A percentile compares a stretch with the other conserved stretches of the same genome.
These are phyloP conservation scores for Polyporus tsugae DNA, from an alignment of 1,284 basidiomycete genomes.

Conservation along the genomic window DNA sequence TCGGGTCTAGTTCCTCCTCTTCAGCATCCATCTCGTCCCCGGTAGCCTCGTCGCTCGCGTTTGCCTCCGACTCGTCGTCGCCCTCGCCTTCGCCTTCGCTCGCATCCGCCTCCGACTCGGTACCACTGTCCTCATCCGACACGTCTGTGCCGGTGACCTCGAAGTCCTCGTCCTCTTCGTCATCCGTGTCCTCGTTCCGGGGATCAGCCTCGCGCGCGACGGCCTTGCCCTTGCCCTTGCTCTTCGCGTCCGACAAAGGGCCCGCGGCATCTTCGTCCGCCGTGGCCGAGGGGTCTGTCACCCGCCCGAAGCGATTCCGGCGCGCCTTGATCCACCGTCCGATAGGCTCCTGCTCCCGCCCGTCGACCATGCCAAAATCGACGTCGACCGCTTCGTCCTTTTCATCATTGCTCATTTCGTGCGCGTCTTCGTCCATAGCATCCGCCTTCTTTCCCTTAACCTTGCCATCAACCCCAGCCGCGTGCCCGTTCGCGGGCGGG, in stretches of 20 bases:
- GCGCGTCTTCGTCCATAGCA: conserved; percentile 35
- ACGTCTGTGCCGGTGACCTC: conserved; percentile 43
- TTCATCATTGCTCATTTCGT: conserved; percentile 44
- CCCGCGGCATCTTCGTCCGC: conserved; percentile 22
- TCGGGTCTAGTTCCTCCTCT: conserved; percentile 57
- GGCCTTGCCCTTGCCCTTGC: conserved; percentile 33
- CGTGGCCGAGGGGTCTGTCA: conserved; percentile 13
- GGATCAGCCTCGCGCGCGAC: conserved; percentile 42
- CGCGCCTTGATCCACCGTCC: conserved; percentile 67
- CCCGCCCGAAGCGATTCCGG: conserved; percentile 64
- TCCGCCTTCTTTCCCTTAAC: conserved; percentile 35
- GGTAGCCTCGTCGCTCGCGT: conserved; percentile 34
- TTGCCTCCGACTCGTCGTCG: conserved; percentile 33
- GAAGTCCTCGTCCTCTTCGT: conserved; percentile 63
- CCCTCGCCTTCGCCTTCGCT: conserved; percentile 35
- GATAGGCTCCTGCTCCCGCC: conserved; percentile 70
- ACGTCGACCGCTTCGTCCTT: conserved; percentile 58
- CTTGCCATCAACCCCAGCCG: conserved; percentile 43
- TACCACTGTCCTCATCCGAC: conserved; percentile 40
- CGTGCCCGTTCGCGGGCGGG: conserved; percentile 32
- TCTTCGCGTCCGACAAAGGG: conserved; percentile 20
- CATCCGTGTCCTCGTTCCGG: conserved; percentile 52
- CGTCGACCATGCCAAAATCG: conserved; percentile 76
- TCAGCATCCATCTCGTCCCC: conserved; percentile 37
- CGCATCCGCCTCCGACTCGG: conserved; percentile 32